Evolutionary conservation across 192 early-diverging fungal genomes (phyloP).

Genomic region (Coemansia sp.): DNA sequence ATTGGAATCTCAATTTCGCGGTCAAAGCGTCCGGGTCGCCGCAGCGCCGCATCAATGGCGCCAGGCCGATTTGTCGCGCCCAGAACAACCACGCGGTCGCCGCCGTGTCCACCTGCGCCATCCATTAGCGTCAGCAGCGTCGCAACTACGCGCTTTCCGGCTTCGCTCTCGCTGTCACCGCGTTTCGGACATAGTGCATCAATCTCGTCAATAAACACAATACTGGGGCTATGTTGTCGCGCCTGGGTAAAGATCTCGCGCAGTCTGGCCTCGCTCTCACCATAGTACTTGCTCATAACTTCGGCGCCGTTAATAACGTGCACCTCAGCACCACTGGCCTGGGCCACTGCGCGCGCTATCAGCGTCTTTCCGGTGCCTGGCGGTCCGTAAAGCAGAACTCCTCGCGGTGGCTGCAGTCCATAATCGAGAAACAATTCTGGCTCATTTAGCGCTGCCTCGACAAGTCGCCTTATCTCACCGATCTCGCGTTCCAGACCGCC

Average conservation of each 20-base stretch:
- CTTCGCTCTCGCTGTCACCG: constrained; percentile 81
- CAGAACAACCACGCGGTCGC: constrained; percentile 66
- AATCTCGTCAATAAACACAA: constrained; percentile 94
- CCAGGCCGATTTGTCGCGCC: constrained; percentile 93
- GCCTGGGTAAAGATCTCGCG: constrained; percentile 75
- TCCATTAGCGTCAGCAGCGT: constrained; percentile 95
- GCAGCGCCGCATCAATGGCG: constrained; percentile 81
- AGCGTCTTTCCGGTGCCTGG: constrained; percentile 97
- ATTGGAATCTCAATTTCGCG: constrained; percentile 95
- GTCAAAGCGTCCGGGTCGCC: constrained; percentile 93
- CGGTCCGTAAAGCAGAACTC: constrained; percentile 85
- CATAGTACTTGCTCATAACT: constrained; percentile 84
- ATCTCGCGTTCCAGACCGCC: constrained; percentile 82
- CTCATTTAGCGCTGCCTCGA: constrained; percentile 72
- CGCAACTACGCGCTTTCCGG: constrained; percentile 88
- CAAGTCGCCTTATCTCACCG: constrained; percentile 73
- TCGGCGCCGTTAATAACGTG: constrained; percentile 92
- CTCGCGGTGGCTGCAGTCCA: constrained; percentile 86
- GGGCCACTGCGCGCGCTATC: constrained; percentile 83
- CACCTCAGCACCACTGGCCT: constrained; percentile 68
- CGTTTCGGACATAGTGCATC: constrained; percentile 89
- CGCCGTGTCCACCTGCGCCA: constrained; percentile 49
- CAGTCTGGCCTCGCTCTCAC: constrained; percentile 89
- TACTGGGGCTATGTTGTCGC: constrained; percentile 66
- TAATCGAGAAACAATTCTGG: constrained; percentile 73